These are phyloP conservation scores for Mycena amicta DNA, from an alignment of 768 basidiomycete genomes.

Conservation along the genomic window DNA sequence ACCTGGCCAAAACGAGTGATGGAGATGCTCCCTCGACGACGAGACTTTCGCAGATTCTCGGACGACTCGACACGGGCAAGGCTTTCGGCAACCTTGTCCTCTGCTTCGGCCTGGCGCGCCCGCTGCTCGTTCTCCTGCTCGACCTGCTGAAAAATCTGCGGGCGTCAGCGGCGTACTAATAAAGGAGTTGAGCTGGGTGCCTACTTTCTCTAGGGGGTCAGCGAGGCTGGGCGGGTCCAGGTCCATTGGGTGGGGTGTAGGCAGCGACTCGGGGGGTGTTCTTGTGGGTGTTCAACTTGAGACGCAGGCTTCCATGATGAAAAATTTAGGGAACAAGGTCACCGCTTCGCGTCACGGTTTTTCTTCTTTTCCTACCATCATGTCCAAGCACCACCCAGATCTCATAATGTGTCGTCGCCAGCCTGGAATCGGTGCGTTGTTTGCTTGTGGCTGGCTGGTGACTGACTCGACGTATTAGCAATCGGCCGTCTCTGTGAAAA, in stretches of 20 bases:
- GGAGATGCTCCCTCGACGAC: slow-evolving; percentile 55
- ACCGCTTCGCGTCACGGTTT: neutral
- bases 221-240: neutral
- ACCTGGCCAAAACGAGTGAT: slow-evolving; percentile 67
- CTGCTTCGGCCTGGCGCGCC: slow-evolving; percentile 37
- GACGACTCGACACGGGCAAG: slow-evolving; percentile 25
- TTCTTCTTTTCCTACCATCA: slow-evolving; percentile 26
- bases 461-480: slow-evolving; percentile 48
- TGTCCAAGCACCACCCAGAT: slow-evolving; percentile 96
- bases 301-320: neutral
- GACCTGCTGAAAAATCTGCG: slow-evolving; percentile 60
- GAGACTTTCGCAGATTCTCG: slow-evolving; percentile 34
- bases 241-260: neutral
- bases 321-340: neutral
- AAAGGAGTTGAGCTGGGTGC: neutral
- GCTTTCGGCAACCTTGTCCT: slow-evolving; percentile 20
- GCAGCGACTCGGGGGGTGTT: neutral
- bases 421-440: slow-evolving; percentile 85
- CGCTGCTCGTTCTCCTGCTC: slow-evolving; percentile 59
- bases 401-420: slow-evolving; percentile 98
- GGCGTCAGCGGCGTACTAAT: neutral
- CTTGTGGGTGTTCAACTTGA: neutral
- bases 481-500: slow-evolving; percentile 99
- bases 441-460: neutral
- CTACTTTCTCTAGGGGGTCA: slow-evolving; percentile 37